phyloP scores from a whole-genome alignment of 352 stramenopile genomes.

The Globisporangium uncinulatum region DNA sequence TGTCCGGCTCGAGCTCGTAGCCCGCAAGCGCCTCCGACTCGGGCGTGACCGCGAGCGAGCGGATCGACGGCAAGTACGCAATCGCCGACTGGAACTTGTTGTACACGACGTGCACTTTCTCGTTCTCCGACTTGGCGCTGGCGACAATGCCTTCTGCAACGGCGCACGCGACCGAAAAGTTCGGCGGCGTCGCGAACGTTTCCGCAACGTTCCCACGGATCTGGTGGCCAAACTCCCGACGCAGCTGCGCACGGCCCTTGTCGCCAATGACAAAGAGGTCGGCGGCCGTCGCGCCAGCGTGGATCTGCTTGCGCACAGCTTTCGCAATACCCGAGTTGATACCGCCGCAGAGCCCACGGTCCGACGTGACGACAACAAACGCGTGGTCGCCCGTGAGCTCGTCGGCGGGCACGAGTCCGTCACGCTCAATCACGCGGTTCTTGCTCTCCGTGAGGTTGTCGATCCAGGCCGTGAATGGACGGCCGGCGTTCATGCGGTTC shows the following conservation, averaged over 20 bases:
- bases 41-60: constrained; percentile 51
- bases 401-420: constrained; percentile 78
- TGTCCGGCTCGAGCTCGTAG: constrained; percentile 98
- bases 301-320: constrained; percentile 79
- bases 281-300: constrained; percentile 44
- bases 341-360: constrained; percentile 98
- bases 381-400: constrained; percentile 87
- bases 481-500: constrained; percentile 75
- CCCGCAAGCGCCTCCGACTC: constrained; percentile 72
- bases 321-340: constrained; percentile 97
- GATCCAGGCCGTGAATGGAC: constrained; percentile 81
- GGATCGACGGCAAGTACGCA: constrained; percentile 92
- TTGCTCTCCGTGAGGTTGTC: constrained; percentile 75
- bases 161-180: constrained; percentile 91
- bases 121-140: constrained; percentile 74
- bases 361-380: constrained; percentile 95
- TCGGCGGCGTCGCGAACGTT: constrained; percentile 67
- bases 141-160: constrained; percentile 87
- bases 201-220: constrained; percentile 84
- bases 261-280: constrained; percentile 96
- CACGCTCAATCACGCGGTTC: constrained; percentile 80
- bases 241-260: constrained; percentile 94
- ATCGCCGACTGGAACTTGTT: constrained; percentile 97
- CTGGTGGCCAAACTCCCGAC: constrained; percentile 63
- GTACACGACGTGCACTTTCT: constrained; percentile 95